Evolutionary conservation across 164 flowering plant species (phyloP), one percentile per base, ranked within the genome.

Genomic region (Umbellularia californica): DNA sequence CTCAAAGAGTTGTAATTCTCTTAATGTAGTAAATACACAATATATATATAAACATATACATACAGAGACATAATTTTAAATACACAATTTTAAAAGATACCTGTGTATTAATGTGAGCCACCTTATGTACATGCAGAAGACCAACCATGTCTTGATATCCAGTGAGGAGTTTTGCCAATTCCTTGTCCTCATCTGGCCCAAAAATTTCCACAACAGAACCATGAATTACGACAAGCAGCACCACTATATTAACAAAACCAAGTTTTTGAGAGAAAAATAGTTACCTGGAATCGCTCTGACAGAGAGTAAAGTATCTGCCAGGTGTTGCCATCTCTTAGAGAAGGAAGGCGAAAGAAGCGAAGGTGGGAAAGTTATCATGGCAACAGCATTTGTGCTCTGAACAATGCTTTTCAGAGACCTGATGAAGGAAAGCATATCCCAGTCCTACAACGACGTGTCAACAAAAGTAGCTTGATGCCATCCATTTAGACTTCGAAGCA

Each of bases 121-220:
- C 90, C 85, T 91, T 95, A 82, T 90, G 94, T 11, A 95, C 85
- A 74, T 82, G 91, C 64, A 94, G 93, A 81, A 96, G 85, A 35
- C 99, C 99, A 83, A 92, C 79, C 96, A 95, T 95, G 79, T 95
- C 98, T 71, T 90, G 87, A 78, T 95, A 95, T 71, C 95, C 98
- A 22, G 96, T 92, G 15, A 95, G 94, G 65, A 95, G 99, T 77
- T 87, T 85, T 24, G 87, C 92, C 77, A 95, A 74, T 68, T 95
- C 99, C 82, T 90, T 95, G 87, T 93, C 98, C 77, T 92, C 95
- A 78, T 93, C 98, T 93, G 83, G 51, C 41, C 50, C 19, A 51
- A 52, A 68, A 19, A 64, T 58, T 58, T 25, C 33, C 66, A 7
- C 52, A 67, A 52, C 27, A 55, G 50, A 27, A n/a, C 23, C 2